Evolutionary conservation across 164 flowering plant species (phyloP).

Genomic region (Euptelea pleiosperma): DNA sequence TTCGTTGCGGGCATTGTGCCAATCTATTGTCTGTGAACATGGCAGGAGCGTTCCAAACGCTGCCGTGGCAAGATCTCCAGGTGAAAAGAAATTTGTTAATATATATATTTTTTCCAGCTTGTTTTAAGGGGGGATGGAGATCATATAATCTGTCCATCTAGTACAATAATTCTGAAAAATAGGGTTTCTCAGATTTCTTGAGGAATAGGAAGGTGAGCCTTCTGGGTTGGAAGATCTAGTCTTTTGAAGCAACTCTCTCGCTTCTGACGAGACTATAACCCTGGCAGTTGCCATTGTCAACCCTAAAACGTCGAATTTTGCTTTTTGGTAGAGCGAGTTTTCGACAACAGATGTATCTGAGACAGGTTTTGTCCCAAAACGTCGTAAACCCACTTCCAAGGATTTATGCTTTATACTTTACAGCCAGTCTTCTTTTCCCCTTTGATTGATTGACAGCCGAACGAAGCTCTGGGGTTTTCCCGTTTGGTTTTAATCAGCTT

Average conservation of each 20-base stretch:
- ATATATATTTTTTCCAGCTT: no score
- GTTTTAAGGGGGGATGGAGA: no score
- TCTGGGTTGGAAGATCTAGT: no score
- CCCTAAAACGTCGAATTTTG: constrained; percentile 25
- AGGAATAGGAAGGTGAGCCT: constrained; percentile 29
- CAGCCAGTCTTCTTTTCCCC: neutral
- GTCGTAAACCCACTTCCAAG: constrained; percentile 5
- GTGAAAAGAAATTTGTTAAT: constrained; percentile 18
- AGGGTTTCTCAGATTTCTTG: constrained; percentile 25
- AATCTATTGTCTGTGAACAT: constrained; percentile 96
- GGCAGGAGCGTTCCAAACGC: constrained; percentile 81
- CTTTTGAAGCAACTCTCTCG: no score
- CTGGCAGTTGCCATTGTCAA: constrained; percentile 40
- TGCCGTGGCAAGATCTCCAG: constrained; percentile 62
- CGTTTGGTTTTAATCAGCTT: constrained; percentile 10
- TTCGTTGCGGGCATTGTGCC: constrained; percentile 93
- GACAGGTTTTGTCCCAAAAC: constrained; percentile 16
- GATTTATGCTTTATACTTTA: no score
- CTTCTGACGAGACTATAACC: no score
- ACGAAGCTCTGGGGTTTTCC: constrained; percentile 8
- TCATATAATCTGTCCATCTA: neutral
- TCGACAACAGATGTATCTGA: constrained; percentile 14
- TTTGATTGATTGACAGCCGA: constrained; percentile 41
- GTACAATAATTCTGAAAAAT: constrained; percentile 25
- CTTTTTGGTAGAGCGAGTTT: constrained; percentile 15